Evolutionary conservation across 345 rosid genomes (phyloP), one percentile per base, ranked within the genome.

Genomic region (Lumnitzera littorea): DNA sequence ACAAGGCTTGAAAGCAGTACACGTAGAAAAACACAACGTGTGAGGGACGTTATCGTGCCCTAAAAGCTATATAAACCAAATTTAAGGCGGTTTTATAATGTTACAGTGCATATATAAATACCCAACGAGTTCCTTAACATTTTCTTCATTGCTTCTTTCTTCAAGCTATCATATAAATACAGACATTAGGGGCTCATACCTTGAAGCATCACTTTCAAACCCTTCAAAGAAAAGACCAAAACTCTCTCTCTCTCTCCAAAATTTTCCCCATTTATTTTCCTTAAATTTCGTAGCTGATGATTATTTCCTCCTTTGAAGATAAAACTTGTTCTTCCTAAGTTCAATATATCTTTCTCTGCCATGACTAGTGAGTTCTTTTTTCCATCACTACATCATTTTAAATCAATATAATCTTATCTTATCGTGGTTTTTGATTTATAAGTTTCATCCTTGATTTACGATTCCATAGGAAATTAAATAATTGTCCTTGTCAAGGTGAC

Each of bases 11-110:
- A 36, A 36, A 36, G 43, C 43, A 4, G 43, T 36, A 5, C 43
- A 36, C 43, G 43, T 36, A 36, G 43, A 4, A 36, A 20, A 62
- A 48, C 74, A 53, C 76, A 66, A 50, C 92, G 87, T 79, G 91
- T 54, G 49, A 50, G 58, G 48, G 70, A 71, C 29, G 70, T 50
- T 59, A 23, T 55, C 76, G 63, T 66, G 58, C 50, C 53, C 17
- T 15, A 17, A 64, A 14, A 66, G 63, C 55, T 46, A 58, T 51
- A 15, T 20, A 17, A 51, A 20, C 63, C 29, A 50, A 66, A 29
- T 58, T 36, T 23, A 57, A 50, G 75, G 75, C 67, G 67, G 72
- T 61, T 67, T 51, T 58, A n/a, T 52, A 24, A 53, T 51, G 23
- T 59, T 52, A n/a, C 29, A 1, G 20, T 50, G 24, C 17, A 61